Evolutionary conservation across 805 yeast species (phyloP), one percentile per base, ranked within the genome.

Genomic region (Wickerhamomyces subpelliculosus): DNA sequence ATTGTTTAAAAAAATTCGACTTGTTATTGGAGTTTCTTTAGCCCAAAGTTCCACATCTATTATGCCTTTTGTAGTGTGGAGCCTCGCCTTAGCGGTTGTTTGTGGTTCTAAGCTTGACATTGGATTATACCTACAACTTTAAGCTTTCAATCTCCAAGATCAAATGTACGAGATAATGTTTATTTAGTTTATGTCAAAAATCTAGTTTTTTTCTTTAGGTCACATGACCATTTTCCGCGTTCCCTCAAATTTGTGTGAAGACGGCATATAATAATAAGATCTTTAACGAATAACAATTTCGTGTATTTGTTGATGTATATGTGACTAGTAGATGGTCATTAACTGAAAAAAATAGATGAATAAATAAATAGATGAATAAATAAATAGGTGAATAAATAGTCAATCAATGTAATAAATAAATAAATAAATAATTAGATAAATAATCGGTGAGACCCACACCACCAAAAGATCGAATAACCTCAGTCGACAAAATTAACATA

Each of bases 21-120:
- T 51, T 1, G 76, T 67, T 0, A 45, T 43, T 0, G 88, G 87
- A 4, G 72, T 57, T 52, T 84, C 86, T 46, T 75, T 75, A 11
- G 88, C 84, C 78, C 82, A 84, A 7, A 83, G 54, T 40, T 78
- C 88, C 1, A 82, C 55, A 20, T 68, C 74, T 0, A 83, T 56
- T 3, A 64, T 58, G 0, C 90, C 90, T 39, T 74, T 76, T 3
- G 72, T 61, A 0, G 90, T 81, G 14, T 55, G 47, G 3, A 84
- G 43, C 3, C 64, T 54, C n/a, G 78, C 80, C 45, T 71, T 73
- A 4, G 82, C 84, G 9, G 75, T 67, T 2, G 84, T 73, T 33
- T 66, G 64, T n/a, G 80, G 80, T 41, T 73, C 80, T 14, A 63
- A 37, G 1, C 48, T 31, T 4, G 40, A 32, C 40, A 33, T 32